A percentile compares a stretch with the other conserved stretches of the same genome.
Conservation (phyloP, 371 early-diverging fungal species). For the Lichtheimia ramosa region DNA sequence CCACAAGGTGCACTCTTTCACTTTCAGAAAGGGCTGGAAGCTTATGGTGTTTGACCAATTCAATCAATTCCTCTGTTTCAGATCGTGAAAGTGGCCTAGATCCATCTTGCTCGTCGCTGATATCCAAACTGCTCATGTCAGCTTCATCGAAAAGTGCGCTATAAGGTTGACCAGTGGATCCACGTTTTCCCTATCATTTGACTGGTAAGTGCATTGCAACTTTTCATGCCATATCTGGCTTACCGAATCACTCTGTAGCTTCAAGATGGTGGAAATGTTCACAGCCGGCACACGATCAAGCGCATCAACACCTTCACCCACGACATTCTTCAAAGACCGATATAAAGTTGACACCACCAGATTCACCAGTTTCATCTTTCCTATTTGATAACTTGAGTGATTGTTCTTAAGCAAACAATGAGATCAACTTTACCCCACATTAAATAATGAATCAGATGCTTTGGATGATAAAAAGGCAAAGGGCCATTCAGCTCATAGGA, state of each 20-base stretch:
- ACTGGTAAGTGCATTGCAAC: neutral
- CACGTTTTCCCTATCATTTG: neutral
- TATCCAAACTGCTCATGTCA: neutral
- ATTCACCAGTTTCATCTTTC: slow-evolving; percentile 69
- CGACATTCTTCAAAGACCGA: slow-evolving; percentile 44
- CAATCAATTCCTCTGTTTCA: slow-evolving; percentile 30
- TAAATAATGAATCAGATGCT: slow-evolving; percentile 70
- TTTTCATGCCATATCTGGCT: neutral
- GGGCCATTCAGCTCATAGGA: slow-evolving; percentile 60
- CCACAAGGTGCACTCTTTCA: slow-evolving; percentile 52
- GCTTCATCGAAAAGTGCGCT: slow-evolving; percentile 32
- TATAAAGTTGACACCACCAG: slow-evolving; percentile 54
- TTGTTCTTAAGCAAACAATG: neutral
- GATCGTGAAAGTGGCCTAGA: slow-evolving; percentile 34
- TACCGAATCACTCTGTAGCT: slow-evolving; percentile 43
- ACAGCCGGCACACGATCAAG: slow-evolving; percentile 50
- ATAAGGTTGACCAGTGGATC: slow-evolving; percentile 15
- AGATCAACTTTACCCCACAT: slow-evolving; percentile 66
- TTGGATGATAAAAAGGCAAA: slow-evolving; percentile 77
- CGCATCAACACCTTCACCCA: slow-evolving; percentile 44
- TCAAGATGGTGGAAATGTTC: slow-evolving; percentile 49
- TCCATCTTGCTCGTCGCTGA: slow-evolving; percentile 21
- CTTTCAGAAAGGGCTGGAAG: slow-evolving; percentile 45
- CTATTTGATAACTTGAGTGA: slow-evolving; percentile 24
- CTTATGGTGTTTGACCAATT: slow-evolving; percentile 39